Evolutionary conservation across 169 alveolate genomes (phyloP).

Genomic region (Eimeria praecox): DNA sequence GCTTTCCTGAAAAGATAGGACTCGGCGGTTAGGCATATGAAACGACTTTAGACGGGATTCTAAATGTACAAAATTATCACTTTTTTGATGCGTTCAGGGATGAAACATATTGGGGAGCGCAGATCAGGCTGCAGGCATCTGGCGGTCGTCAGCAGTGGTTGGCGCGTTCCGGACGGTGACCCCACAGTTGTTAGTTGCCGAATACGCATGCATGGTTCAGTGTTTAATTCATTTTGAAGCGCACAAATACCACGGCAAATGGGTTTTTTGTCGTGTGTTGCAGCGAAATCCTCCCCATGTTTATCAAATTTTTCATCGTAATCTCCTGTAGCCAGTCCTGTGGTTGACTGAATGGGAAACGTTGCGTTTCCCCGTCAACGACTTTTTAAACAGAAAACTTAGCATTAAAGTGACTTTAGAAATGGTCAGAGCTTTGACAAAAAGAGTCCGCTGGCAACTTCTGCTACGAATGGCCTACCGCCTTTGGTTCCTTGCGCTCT

Average conservation of each 20-base stretch:
- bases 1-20: background rate
- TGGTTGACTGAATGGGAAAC: slow-evolving; percentile 63
- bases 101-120: background rate
- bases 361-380: slow-evolving; percentile 18
- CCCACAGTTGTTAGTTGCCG: slow-evolving; percentile 55
- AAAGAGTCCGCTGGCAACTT: background rate
- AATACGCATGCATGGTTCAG: slow-evolving; percentile 48
- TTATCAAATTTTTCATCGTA: slow-evolving; percentile 42
- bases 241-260: slow-evolving; percentile 27
- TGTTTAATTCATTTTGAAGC: slow-evolving; percentile 29
- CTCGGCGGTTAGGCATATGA: background rate
- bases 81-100: background rate
- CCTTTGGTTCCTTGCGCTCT: slow-evolving; percentile 34
- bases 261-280: slow-evolving; percentile 37
- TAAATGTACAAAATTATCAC: background rate
- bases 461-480: slow-evolving; percentile 62
- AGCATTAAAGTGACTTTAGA: slow-evolving; percentile 49
- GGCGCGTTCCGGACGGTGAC: slow-evolving; percentile 57
- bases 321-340: slow-evolving; percentile 55
- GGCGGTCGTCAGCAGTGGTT: slow-evolving; percentile 54
- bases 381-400: slow-evolving; percentile 1
- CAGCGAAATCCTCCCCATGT: slow-evolving; percentile 35
- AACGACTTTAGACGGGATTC: background rate
- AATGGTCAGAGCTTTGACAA: slow-evolving; percentile 49
- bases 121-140: slow-evolving; percentile 10